These are phyloP conservation scores for Coemansia sp. DNA, from an alignment of 192 early-diverging fungal genomes.

Conservation along the genomic window DNA sequence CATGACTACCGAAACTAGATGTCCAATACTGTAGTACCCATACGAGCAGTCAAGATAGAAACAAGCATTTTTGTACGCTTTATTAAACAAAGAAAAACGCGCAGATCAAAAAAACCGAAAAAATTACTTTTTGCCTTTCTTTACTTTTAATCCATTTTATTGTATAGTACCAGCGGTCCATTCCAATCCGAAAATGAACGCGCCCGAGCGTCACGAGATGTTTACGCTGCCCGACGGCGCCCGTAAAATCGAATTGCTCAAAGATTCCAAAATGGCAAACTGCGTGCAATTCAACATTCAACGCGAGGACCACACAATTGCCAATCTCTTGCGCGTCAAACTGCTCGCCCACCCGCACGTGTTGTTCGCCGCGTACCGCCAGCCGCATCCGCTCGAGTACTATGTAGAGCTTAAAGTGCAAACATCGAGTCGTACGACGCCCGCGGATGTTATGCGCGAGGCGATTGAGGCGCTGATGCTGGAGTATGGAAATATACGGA, in stretches of 20 bases:
- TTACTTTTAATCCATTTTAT: background rate
- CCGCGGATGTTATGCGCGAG: slow-evolving; percentile 72
- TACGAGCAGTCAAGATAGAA: no score
- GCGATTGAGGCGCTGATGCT: slow-evolving; percentile 77
- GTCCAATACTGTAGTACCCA: no score
- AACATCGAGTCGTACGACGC: slow-evolving; percentile 83
- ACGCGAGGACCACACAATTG: slow-evolving; percentile 97
- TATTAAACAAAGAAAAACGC: no score
- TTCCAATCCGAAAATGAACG: slow-evolving; percentile 63
- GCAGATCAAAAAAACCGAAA: no score
- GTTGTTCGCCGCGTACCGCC: slow-evolving; percentile 93
- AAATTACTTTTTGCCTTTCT: background rate
- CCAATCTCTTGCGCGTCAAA: slow-evolving; percentile 88
- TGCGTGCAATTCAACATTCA: slow-evolving; percentile 88
- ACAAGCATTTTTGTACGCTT: no score
- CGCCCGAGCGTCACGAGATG: slow-evolving; percentile 79
- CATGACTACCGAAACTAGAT: no score
- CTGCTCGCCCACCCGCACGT: slow-evolving; percentile 90
- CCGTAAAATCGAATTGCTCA: slow-evolving; percentile 74
- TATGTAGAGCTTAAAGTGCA: slow-evolving; percentile 88
- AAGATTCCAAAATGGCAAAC: slow-evolving; percentile 91
- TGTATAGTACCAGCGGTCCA: background rate
- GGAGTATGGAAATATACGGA: slow-evolving; percentile 72
- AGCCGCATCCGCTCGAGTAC: slow-evolving; percentile 95
- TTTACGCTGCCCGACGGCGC: slow-evolving; percentile 74